Conservation (phyloP, 129 eudicot genomes). For the Arctium lappa region DNA sequence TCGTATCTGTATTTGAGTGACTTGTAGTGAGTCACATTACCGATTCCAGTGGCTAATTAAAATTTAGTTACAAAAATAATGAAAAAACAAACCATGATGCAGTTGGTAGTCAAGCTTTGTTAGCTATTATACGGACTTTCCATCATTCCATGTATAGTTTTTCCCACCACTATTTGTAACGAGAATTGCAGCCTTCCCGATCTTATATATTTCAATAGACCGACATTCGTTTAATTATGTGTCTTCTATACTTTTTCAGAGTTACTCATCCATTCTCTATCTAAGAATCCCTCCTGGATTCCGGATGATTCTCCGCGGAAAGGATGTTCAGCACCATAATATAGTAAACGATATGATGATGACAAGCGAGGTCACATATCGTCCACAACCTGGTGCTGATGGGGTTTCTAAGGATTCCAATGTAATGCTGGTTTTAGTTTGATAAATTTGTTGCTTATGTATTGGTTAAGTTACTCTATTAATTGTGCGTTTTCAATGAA, state of each 20-base stretch:
- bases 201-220: background rate
- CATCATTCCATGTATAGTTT: background rate
- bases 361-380: conserved; percentile 81
- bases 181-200: background rate
- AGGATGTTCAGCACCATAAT: conserved; percentile 94
- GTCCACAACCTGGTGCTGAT: conserved; percentile 76
- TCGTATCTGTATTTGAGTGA: too few relatives aligned
- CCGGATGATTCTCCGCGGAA: conserved; percentile 89
- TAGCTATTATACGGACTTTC: too few relatives aligned
- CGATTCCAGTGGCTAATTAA: too few relatives aligned
- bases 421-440: conserved; percentile 43
- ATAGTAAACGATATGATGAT: conserved; percentile 97
- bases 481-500: conserved; percentile 6
- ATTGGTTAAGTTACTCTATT: conserved; percentile 4
- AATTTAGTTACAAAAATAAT: too few relatives aligned
- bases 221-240: conserved; percentile 4
- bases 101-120: too few relatives aligned
- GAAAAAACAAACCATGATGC: too few relatives aligned
- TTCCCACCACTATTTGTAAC: background rate
- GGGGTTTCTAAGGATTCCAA: conserved; percentile 63
- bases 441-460: conserved; percentile 12
- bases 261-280: conserved; percentile 90
- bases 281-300: conserved; percentile 79
- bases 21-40: too few relatives aligned
- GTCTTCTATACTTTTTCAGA: conserved; percentile 37